Evolutionary conservation across 2,329 filamentous ascomycete genomes (phyloP), one percentile per base, ranked within the genome.

Genomic region (Bertia moriformis): DNA sequence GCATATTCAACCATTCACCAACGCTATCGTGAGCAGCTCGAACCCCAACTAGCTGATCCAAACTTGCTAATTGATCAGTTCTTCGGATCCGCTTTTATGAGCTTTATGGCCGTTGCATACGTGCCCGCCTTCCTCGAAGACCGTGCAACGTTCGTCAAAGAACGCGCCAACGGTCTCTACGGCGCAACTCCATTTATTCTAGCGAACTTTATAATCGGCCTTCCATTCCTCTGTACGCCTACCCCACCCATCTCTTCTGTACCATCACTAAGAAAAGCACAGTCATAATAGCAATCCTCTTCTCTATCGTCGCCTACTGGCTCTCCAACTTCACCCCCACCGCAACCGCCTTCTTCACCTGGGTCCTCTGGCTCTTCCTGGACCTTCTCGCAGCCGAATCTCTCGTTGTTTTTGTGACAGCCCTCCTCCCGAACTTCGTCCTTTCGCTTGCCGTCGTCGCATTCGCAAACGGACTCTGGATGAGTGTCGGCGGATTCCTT

Each of bases 401-500:
- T 1, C 71, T 93, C 1, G 84, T 93, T 18, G 83, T 93, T 2
- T 65, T 93, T 19, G 64, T 91, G 17, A 73, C 78, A 0, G 73
- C 71, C 1, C 55, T 91, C 1, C 77, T 87, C 45, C 83, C 83
- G 0, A 80, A 78, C 44, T 93, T 93, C 46, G 85, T 93, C 38
- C 71, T 89, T 35, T 67, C 83, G 0, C 71, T 93, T 1, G 85
- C 86, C 1, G 64, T 86, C 2, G 82, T 83, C 0, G 85, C 86
- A 1, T 93, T 93, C 51, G 80, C 83, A 17, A 93, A 93, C 56
- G 86, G 85, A 0, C 64, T 93, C 4, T 93, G 85, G 85, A 93
- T 93, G 85, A 78, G 72, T 39, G 83, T 89, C 1, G 75, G 79
- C 39, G 86, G 86, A 1, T 93, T 93, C 60, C 69, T 93, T 55